These are phyloP conservation scores for Ophiocytium majus DNA, from an alignment of 352 stramenopile genomes.

Conservation along the genomic window DNA sequence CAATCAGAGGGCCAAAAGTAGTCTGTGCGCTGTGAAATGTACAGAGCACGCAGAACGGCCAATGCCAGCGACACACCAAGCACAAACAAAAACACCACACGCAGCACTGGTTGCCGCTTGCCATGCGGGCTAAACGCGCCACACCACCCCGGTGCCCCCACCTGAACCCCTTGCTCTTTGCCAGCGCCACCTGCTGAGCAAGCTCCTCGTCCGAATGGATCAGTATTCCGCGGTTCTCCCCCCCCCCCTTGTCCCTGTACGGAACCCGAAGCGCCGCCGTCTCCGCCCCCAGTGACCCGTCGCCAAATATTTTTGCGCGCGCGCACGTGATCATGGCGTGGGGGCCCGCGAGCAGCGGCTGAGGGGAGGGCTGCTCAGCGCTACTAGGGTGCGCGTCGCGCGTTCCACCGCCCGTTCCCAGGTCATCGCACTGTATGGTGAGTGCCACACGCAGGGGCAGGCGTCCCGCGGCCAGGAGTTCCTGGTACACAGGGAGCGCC, in stretches of 20 bases:
- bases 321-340: slow-evolving; percentile 70
- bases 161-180: neutral
- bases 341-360: slow-evolving; percentile 53
- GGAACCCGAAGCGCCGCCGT: slow-evolving; percentile 67
- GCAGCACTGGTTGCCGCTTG: too few relatives aligned
- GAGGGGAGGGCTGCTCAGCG: neutral
- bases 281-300: slow-evolving; percentile 75
- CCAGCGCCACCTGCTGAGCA: slow-evolving; percentile 62
- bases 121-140: too few relatives aligned
- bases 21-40: too few relatives aligned
- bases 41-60: too few relatives aligned
- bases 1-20: too few relatives aligned
- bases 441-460: slow-evolving; percentile 41
- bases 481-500: slow-evolving; percentile 71
- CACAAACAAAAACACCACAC: too few relatives aligned
- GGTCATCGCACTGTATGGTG: slow-evolving; percentile 32
- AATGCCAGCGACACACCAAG: too few relatives aligned
- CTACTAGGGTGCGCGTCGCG: neutral
- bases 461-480: slow-evolving; percentile 63
- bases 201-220: slow-evolving; percentile 72
- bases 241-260: slow-evolving; percentile 30
- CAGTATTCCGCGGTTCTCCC: slow-evolving; percentile 68
- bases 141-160: too few relatives aligned
- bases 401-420: too few relatives aligned
- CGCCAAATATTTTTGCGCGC: slow-evolving; percentile 79